Percentiles rank a stretch among this genome's conserved stretches.
phyloP scores from a whole-genome alignment of 441 rosid species.

The Dalechampia spathulata region DNA sequence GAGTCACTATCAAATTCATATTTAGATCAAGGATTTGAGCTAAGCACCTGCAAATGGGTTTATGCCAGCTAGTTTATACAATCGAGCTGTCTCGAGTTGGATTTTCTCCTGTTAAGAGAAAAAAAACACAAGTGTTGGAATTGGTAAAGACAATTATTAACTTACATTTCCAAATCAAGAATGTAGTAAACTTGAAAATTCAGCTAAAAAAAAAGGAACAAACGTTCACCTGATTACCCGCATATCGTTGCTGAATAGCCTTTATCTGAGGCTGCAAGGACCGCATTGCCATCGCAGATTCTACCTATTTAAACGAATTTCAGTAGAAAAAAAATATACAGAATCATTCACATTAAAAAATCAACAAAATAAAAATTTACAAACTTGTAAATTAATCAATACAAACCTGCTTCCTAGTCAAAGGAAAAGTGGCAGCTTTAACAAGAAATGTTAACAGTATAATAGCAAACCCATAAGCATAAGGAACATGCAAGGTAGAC shows the following conservation, averaged over 20 bases:
- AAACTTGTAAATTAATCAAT: background rate
- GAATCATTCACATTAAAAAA: background rate
- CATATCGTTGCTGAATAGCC: slow-evolving; percentile 77
- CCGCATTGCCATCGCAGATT: slow-evolving; percentile 91
- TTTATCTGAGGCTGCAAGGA: slow-evolving; percentile 85
- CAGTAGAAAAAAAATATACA: background rate
- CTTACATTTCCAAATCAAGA: background rate
- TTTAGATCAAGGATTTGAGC: no score
- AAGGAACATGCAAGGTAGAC: slow-evolving; percentile 69
- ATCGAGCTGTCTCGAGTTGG: slow-evolving; percentile 90
- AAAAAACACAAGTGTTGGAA: slow-evolving; percentile 13
- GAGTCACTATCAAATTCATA: background rate
- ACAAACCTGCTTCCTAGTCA: slow-evolving; percentile 89
- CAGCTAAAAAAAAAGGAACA: background rate
- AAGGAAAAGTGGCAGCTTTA: slow-evolving; percentile 86
- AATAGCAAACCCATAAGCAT: slow-evolving; percentile 88
- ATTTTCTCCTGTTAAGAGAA: slow-evolving; percentile 64
- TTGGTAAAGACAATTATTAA: background rate
- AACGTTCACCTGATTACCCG: slow-evolving; percentile 69
- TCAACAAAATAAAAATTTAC: background rate
- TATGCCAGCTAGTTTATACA: slow-evolving; percentile 87
- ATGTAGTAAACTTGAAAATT: background rate
- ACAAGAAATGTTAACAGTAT: slow-evolving; percentile 81
- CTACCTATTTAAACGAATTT: slow-evolving; percentile 44
- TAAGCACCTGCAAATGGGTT: slow-evolving; percentile 90